Conservation (phyloP, 441 rosid species). For the Mallotus japonicus region DNA sequence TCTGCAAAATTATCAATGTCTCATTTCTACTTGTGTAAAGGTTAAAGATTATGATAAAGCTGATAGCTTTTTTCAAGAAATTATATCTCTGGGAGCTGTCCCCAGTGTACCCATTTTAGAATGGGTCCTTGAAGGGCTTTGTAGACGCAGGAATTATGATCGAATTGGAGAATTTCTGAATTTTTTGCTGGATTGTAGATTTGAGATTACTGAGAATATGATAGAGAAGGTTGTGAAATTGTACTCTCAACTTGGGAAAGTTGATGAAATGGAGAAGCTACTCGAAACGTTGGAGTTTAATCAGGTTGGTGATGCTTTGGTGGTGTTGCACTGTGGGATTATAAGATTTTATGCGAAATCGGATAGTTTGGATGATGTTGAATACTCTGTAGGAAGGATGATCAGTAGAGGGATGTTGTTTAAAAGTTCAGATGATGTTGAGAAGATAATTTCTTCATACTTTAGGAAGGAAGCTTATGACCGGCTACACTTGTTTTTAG, state of each 20-base stretch:
- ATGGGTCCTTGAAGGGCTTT: constrained; percentile 32
- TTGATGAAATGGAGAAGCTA: constrained; percentile 35
- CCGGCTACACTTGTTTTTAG: constrained; percentile 37
- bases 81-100: constrained; percentile 25
- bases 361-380: constrained; percentile 42
- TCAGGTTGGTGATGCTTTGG: constrained; percentile 25
- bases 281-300: constrained; percentile 29
- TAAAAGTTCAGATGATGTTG: constrained; percentile 30
- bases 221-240: constrained; percentile 27
- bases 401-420: constrained; percentile 36
- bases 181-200: constrained; percentile 27
- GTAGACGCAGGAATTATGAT: constrained; percentile 22
- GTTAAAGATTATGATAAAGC: constrained; percentile 29
- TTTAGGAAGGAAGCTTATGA: constrained; percentile 43
- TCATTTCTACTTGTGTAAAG: constrained; percentile 31
- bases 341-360: constrained; percentile 34
- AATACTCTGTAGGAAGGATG: constrained; percentile 46
- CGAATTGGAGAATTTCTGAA: constrained; percentile 27
- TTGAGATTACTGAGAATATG: constrained; percentile 32
- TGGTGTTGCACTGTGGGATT: constrained; percentile 28
- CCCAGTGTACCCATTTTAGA: constrained; percentile 32
- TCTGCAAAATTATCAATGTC: constrained; percentile 31
- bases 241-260: constrained; percentile 27
- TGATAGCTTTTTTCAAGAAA: constrained; percentile 30
- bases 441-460: constrained; percentile 40